Conservation (phyloP, 139 green algal genomes). For the Chlamydomonas sp. region DNA sequence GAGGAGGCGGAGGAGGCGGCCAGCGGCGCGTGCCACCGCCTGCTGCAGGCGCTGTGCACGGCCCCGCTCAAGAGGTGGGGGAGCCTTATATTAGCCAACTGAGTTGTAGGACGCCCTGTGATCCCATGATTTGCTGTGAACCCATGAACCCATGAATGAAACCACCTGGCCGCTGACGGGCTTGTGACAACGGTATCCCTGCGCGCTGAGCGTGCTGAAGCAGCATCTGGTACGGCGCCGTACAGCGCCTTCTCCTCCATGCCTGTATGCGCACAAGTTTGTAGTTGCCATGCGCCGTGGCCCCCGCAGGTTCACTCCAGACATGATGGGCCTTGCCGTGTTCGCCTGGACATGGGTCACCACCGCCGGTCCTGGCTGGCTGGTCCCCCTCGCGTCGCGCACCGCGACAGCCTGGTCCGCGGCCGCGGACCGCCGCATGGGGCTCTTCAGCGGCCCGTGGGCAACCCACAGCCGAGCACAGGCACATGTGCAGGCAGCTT, state of each 20-base stretch:
- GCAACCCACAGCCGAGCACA: not conserved
- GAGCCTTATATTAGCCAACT: too few relatives aligned
- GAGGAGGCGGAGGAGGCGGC: slow-evolving; percentile 27
- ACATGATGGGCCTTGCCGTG: slow-evolving; percentile 58
- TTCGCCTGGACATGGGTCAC: slow-evolving; percentile 75
- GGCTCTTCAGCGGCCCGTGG: slow-evolving; percentile 67
- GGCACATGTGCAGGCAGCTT: not conserved
- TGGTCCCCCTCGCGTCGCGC: slow-evolving; percentile 65
- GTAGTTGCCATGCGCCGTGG: not conserved
- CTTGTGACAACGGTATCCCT: too few relatives aligned
- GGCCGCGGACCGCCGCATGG: slow-evolving; percentile 59
- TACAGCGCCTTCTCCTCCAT: too few relatives aligned
- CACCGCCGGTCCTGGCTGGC: slow-evolving; percentile 49
- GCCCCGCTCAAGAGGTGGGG: slow-evolving; percentile 40
- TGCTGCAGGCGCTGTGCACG: slow-evolving; percentile 40
- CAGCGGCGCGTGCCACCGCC: slow-evolving; percentile 24
- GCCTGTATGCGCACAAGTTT: too few relatives aligned
- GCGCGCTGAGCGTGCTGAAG: too few relatives aligned
- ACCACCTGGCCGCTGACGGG: too few relatives aligned
- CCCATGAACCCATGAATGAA: too few relatives aligned
- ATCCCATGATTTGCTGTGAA: too few relatives aligned
- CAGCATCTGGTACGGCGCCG: too few relatives aligned
- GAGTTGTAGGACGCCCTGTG: too few relatives aligned
- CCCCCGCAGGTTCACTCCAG: slow-evolving; percentile 48
- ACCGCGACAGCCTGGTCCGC: slow-evolving; percentile 64